These are phyloP conservation scores for Scedosporium aurantiacum DNA, from an alignment of 2,329 filamentous ascomycete species.

Conservation along the genomic window DNA sequence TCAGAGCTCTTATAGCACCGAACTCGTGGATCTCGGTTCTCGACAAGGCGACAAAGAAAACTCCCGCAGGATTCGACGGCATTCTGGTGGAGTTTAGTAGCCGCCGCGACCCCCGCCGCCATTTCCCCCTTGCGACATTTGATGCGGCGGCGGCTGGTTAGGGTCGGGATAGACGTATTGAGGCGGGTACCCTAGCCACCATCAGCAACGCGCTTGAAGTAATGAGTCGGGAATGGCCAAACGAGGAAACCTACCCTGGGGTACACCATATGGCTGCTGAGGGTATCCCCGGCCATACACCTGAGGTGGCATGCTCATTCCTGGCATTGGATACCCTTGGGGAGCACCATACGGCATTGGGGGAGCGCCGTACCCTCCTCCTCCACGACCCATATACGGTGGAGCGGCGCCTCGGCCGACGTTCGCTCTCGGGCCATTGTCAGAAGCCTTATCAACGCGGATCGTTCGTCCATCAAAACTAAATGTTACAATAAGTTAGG, in stretches of 20 bases:
- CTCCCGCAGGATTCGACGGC: neutral
- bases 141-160: conserved; percentile 24
- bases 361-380: conserved; percentile 32
- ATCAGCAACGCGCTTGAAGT: neutral
- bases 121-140: conserved; percentile 25
- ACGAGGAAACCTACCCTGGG: conserved; percentile 26
- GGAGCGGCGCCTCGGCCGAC: conserved; percentile 35
- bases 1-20: neutral
- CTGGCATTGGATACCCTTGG: conserved; percentile 21
- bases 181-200: conserved; percentile 1
- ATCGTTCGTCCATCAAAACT: conserved; percentile 93
- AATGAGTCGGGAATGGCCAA: neutral
- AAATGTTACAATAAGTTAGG: neutral
- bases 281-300: conserved; percentile 28
- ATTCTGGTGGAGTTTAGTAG: conserved; percentile 23
- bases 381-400: conserved; percentile 32
- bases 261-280: conserved; percentile 24
- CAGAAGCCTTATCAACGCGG: conserved; percentile 90
- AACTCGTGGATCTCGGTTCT: conserved; percentile 5
- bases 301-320: conserved; percentile 25
- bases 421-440: conserved; percentile 56
- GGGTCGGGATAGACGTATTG: conserved; percentile 9
- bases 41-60: conserved; percentile 2
- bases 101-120: conserved; percentile 22
- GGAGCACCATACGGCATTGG: conserved; percentile 24